phyloP scores from a whole-genome alignment of 23 red algal genomes.

The Gracilaria gracilis region DNA sequence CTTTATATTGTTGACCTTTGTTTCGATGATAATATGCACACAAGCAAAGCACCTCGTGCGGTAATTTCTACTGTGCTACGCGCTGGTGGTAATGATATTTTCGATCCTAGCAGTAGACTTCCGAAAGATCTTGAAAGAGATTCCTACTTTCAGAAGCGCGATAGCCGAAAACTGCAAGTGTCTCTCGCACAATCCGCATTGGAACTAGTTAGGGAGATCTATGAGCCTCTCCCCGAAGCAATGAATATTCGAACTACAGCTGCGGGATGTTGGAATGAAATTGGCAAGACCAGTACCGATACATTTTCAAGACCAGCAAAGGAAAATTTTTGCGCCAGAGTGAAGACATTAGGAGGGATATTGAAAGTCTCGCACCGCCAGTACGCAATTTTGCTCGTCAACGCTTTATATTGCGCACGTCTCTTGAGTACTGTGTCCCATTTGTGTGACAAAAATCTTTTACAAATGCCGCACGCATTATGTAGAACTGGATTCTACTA shows the following conservation, averaged over 20 bases:
- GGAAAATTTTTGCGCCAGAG: background rate
- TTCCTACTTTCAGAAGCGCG: background rate
- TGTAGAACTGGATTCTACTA: background rate
- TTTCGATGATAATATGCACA: background rate
- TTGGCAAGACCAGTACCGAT: constrained; percentile 9
- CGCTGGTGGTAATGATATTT: background rate
- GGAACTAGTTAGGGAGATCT: background rate
- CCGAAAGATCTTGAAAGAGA: background rate
- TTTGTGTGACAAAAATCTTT: background rate
- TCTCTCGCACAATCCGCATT: background rate
- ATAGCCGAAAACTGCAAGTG: background rate
- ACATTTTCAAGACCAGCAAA: background rate
- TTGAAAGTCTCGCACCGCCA: constrained; percentile 13
- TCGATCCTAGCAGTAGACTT: background rate
- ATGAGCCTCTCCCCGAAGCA: constrained; percentile 1
- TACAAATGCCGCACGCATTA: too few species aligned
- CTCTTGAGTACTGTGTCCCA: background rate
- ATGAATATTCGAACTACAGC: background rate
- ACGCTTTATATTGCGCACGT: background rate
- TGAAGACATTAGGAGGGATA: background rate
- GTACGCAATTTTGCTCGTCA: background rate
- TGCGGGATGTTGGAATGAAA: constrained; percentile 19
- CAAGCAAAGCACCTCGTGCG: background rate
- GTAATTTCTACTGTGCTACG: background rate
- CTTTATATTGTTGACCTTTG: background rate